Evolutionary conservation across 1,139 yeast genomes (phyloP).

Genomic region (Debaryomyces psychrophilus): DNA sequence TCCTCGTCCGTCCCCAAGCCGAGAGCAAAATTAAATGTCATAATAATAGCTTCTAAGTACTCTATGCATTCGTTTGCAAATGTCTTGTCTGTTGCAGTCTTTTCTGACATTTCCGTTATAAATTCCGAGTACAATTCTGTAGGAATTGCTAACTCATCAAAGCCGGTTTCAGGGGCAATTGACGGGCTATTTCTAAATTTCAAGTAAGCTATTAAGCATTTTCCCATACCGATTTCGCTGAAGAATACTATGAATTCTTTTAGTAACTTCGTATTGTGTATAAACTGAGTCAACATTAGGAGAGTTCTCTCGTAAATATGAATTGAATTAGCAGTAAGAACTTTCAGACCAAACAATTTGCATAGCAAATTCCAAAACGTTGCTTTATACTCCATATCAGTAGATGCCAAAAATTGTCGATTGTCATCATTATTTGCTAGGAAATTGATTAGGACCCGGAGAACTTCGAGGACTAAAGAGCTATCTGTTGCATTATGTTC

Average conservation of each 20-base stretch:
- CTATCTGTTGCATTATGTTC: not conserved
- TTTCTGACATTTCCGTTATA: slow-evolving; percentile 1
- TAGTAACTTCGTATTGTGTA: slow-evolving; percentile 30
- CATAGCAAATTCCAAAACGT: slow-evolving; percentile 27
- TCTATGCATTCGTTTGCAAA: not conserved
- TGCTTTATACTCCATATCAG: slow-evolving; percentile 11
- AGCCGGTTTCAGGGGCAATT: not conserved
- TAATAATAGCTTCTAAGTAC: slow-evolving; percentile 9
- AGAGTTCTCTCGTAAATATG: slow-evolving; percentile 20
- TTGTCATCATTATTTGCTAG: slow-evolving; percentile 43
- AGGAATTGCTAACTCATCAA: slow-evolving; percentile 1
- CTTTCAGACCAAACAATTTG: slow-evolving; percentile 6
- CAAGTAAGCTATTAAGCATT: not conserved
- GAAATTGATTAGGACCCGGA: slow-evolving; percentile 38
- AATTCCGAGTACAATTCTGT: slow-evolving; percentile 10
- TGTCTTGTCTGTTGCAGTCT: not conserved
- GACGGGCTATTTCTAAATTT: not conserved
- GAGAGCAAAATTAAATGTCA: slow-evolving; percentile 4
- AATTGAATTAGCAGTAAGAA: not conserved
- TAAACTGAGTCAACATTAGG: slow-evolving; percentile 39
- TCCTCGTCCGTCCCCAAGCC: slow-evolving; percentile 5
- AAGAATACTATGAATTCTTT: slow-evolving; percentile 21
- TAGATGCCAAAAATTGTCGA: slow-evolving; percentile 24
- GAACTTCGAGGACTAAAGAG: slow-evolving; percentile 19
- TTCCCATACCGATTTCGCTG: slow-evolving; percentile 12